A percentile compares a stretch with the other conserved stretches of the same genome.
Evolutionary conservation across 2,329 filamentous ascomycete species (phyloP).

Genomic region (Colletotrichum sp.): DNA sequence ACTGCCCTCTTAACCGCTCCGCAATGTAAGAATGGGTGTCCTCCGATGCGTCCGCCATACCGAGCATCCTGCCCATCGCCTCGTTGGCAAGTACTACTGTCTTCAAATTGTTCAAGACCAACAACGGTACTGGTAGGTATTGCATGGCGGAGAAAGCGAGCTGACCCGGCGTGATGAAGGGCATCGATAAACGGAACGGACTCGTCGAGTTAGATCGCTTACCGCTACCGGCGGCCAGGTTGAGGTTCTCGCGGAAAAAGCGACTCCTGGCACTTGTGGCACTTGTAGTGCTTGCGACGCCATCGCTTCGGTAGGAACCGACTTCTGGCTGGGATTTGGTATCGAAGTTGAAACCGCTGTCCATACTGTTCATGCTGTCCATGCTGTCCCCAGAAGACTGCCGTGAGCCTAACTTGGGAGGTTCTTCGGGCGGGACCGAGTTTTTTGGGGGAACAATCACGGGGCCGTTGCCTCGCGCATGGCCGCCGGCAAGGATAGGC

Average conservation of each 20-base stretch:
- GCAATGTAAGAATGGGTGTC: conserved; percentile 49
- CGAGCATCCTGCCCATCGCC: conserved; percentile 73
- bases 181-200: conserved; percentile 46
- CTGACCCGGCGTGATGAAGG: conserved; percentile 54
- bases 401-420: not conserved
- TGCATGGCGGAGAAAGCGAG: conserved; percentile 73
- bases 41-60: conserved; percentile 49
- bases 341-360: conserved; percentile 10
- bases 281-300: not conserved
- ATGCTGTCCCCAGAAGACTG: not conserved
- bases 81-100: conserved; percentile 78
- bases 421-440: not conserved
- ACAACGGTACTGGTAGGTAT: conserved; percentile 74
- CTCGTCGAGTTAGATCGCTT: conserved; percentile 39
- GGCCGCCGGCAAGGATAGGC: not conserved
- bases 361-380: not conserved
- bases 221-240: conserved; percentile 21
- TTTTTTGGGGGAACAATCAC: not conserved
- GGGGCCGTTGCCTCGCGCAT: not conserved
- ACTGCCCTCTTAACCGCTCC: conserved; percentile 69
- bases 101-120: conserved; percentile 73
- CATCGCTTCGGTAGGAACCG: not conserved
- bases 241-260: conserved; percentile 37
- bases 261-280: conserved; percentile 33
- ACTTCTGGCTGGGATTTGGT: not conserved